These are phyloP conservation scores for Aureobasidium sp. DNA, from an alignment of 2,329 filamentous ascomycete genomes.

Conservation along the genomic window DNA sequence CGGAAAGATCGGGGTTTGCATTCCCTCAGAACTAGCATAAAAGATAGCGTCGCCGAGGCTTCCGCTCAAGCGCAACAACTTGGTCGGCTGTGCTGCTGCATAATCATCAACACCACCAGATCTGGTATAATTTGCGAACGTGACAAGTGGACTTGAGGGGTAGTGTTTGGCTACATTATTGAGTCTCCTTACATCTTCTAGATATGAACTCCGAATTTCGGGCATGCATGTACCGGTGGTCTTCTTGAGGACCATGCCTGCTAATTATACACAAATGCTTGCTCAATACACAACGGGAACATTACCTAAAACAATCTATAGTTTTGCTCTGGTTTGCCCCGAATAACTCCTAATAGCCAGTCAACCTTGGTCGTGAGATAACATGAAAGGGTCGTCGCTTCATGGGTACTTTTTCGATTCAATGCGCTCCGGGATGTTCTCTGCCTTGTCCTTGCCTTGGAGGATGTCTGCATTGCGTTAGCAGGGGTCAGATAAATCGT, in stretches of 20 bases:
- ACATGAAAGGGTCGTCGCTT: conserved; percentile 5
- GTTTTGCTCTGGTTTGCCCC: background rate
- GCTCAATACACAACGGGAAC: background rate
- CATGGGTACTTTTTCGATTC: conserved; percentile 24
- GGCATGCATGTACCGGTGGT: background rate
- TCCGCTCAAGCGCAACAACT: background rate
- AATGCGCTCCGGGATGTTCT: conserved; percentile 68
- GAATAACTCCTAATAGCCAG: conserved; percentile 14
- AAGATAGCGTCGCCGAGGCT: background rate
- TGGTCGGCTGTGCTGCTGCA: background rate
- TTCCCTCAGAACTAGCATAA: too few relatives aligned
- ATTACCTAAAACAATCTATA: background rate
- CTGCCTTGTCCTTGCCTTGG: conserved; percentile 65
- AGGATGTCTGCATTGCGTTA: conserved; percentile 54
- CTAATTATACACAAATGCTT: background rate
- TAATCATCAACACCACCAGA: background rate
- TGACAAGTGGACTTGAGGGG: too few relatives aligned
- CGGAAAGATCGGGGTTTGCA: too few relatives aligned
- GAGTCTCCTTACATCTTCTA: background rate
- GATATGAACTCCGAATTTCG: background rate
- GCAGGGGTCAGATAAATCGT: background rate
- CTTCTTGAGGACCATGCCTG: background rate
- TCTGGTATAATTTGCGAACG: too few relatives aligned
- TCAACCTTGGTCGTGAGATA: conserved; percentile 12
- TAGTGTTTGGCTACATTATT: background rate